phyloP scores from a whole-genome alignment of 2,329 filamentous ascomycete genomes.

The Chaetomiaceae sp. region DNA sequence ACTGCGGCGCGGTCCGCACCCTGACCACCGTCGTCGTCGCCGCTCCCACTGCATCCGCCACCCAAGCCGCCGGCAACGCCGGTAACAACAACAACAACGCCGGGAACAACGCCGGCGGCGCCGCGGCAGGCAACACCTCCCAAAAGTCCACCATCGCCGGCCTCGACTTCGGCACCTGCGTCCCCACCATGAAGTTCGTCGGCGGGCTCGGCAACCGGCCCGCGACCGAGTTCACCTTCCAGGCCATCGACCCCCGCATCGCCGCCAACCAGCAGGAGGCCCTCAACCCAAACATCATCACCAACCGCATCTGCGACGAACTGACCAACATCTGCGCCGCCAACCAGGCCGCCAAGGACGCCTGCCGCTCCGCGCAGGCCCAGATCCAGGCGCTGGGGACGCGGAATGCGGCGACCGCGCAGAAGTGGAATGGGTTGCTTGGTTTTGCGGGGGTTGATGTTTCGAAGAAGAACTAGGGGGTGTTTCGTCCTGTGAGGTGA shows the following conservation, averaged over 20 bases:
- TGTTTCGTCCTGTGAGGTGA: too few species aligned
- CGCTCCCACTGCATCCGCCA: constrained; percentile 19
- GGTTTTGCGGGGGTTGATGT: constrained; percentile 38
- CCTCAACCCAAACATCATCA: constrained; percentile 69
- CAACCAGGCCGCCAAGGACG: constrained; percentile 53
- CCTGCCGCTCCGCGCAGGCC: constrained; percentile 50
- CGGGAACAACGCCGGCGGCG: constrained; percentile 5
- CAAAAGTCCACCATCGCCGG: constrained; percentile 33
- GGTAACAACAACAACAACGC: constrained; percentile 4
- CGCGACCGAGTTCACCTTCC: constrained; percentile 61
- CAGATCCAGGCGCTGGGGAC: constrained; percentile 31
- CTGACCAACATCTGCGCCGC: constrained; percentile 62
- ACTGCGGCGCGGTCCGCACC: constrained; percentile 29
- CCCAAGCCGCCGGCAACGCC: neutral
- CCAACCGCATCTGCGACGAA: constrained; percentile 67
- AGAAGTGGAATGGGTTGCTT: constrained; percentile 39
- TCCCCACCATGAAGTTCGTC: constrained; percentile 56
- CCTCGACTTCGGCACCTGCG: constrained; percentile 51
- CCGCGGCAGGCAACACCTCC: constrained; percentile 18
- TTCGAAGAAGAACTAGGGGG: neutral
- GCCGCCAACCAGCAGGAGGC: constrained; percentile 62
- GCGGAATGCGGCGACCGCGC: constrained; percentile 35
- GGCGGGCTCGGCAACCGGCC: constrained; percentile 54
- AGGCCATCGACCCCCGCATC: constrained; percentile 58
- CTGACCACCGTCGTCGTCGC: constrained; percentile 30